Percentiles rank a stretch among this genome's conserved stretches.
These are phyloP conservation scores for Alternaria solani DNA, from an alignment of 2,329 filamentous ascomycete species.

Conservation along the genomic window DNA sequence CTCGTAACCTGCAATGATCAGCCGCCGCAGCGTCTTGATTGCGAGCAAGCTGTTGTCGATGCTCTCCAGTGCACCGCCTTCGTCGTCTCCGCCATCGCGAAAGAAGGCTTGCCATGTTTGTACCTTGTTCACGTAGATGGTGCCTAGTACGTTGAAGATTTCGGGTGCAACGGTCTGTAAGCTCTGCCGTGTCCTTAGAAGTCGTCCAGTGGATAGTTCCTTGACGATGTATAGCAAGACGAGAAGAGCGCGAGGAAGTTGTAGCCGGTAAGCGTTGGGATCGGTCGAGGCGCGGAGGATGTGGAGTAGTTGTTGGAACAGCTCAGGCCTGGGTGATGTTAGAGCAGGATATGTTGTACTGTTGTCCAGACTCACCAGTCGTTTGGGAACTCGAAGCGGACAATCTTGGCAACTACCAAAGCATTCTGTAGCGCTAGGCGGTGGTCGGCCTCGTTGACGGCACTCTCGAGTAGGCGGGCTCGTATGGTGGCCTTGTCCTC, in stretches of 20 bases:
- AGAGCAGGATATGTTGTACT: slow-evolving; percentile 9
- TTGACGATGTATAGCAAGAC: slow-evolving; percentile 88
- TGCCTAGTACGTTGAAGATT: slow-evolving; percentile 79
- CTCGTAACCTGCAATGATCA: slow-evolving; percentile 84
- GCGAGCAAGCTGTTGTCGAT: slow-evolving; percentile 80
- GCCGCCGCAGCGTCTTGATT: slow-evolving; percentile 80
- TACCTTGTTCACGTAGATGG: slow-evolving; percentile 79
- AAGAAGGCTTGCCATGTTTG: slow-evolving; percentile 72
- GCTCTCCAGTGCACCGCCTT: slow-evolving; percentile 66
- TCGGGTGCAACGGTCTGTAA: slow-evolving; percentile 83
- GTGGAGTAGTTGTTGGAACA: slow-evolving; percentile 54
- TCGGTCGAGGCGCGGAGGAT: slow-evolving; percentile 67
- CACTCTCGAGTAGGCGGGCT: slow-evolving; percentile 75
- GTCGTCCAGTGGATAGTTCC: slow-evolving; percentile 81
- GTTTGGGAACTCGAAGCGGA: slow-evolving; percentile 85
- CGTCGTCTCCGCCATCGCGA: slow-evolving; percentile 64
- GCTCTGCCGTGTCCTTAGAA: slow-evolving; percentile 76
- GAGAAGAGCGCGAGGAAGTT: slow-evolving; percentile 75
- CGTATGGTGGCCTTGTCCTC: slow-evolving; percentile 82
- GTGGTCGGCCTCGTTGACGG: slow-evolving; percentile 77
- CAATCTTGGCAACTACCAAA: slow-evolving; percentile 84
- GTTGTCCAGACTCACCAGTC: slow-evolving; percentile 69
- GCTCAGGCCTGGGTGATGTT: slow-evolving; percentile 43
- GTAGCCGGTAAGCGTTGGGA: slow-evolving; percentile 66
- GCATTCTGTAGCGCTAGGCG: slow-evolving; percentile 87